Evolutionary conservation across 2,329 filamentous ascomycete species (phyloP), one percentile per base, ranked within the genome.

Genomic region (Cladosporium sp.): DNA sequence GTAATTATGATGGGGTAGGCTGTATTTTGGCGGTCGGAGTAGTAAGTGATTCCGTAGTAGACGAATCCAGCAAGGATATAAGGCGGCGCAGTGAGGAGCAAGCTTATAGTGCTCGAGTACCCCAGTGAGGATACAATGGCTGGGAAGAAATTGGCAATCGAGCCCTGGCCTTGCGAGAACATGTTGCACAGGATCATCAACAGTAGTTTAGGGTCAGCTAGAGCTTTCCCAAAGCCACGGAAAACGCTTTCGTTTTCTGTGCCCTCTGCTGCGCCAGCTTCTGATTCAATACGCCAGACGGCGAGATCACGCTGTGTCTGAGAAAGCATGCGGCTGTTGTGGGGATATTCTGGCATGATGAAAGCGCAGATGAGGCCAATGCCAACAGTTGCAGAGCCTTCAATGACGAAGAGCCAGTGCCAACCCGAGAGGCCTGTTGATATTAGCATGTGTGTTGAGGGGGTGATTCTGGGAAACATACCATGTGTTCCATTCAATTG

Each of bases 341-440:
- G 39, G 9, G 77, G 78, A 20, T 77, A 80, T 52, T 80, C 75
- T 0, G 78, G 78, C 12, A 80, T 63, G 44, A 71, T 70, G 56
- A 79, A 78, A 61, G 72, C 84, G 2, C 78, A 73, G 3, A 80
- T 57, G 3, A 76, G 58, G 0, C 77, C 77, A 2, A 80, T 71
- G 4, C 78, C 51, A 4, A 84, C 64, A 11, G 77, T 79, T 1
- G 82, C 80, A 3, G 80, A 64, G 11, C 82, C 82, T 65, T 86
- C 82, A 34, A 56, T 56, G 80, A 72, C 58, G 50, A 51, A 44
- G 18, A 49, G 17, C 74, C 62, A 91, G 45, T 87, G 75, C 88
- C 88, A 93, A 7, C 85, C 88, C 1, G 68, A 60, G 61, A 91
- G 92, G 19, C 82, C 82, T 11, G 74, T 11, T 7, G 24, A 43